These are phyloP conservation scores for Powellomyces hirtus DNA, from an alignment of 192 early-diverging fungal species.

Conservation along the genomic window DNA sequence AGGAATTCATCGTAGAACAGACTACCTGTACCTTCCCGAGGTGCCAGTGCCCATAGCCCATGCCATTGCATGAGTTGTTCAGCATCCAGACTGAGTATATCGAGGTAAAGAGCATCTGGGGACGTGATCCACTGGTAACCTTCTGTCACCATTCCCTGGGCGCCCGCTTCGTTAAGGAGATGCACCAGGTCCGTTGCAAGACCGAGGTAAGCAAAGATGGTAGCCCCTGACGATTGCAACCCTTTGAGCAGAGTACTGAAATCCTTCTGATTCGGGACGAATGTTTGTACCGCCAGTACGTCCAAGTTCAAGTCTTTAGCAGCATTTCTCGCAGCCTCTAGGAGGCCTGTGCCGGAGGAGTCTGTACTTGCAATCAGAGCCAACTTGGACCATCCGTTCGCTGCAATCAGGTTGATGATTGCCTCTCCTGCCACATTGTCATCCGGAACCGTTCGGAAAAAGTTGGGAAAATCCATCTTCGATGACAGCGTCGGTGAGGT, in stretches of 20 bases:
- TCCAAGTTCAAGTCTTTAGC: background rate
- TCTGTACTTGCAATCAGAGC: slow-evolving; percentile 15
- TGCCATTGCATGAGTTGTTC: background rate
- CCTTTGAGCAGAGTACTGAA: background rate
- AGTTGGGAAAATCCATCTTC: slow-evolving; percentile 34
- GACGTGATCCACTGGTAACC: slow-evolving; percentile 10
- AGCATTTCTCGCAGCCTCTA: background rate
- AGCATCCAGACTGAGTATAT: background rate
- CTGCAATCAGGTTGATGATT: slow-evolving; percentile 18
- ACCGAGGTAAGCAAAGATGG: background rate
- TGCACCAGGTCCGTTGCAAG: background rate
- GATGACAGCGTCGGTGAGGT: slow-evolving; percentile 18
- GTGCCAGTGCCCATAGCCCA: slow-evolving; percentile 5
- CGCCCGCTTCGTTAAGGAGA: background rate
- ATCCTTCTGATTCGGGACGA: background rate
- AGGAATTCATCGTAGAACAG: background rate
- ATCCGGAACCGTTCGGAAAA: slow-evolving; percentile 36
- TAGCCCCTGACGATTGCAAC: slow-evolving; percentile 3
- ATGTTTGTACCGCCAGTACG: slow-evolving; percentile 1
- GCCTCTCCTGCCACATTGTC: slow-evolving; percentile 32
- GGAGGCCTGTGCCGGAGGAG: slow-evolving; percentile 10
- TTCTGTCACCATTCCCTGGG: background rate
- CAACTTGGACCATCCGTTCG: slow-evolving; percentile 15
- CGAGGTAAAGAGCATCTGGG: background rate
- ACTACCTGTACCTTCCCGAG: slow-evolving; percentile 2